Base-by-base conservation (phyloP, 225 moss, liverwort and hornwort genomes). In the Straminergon stramineum region DNA sequence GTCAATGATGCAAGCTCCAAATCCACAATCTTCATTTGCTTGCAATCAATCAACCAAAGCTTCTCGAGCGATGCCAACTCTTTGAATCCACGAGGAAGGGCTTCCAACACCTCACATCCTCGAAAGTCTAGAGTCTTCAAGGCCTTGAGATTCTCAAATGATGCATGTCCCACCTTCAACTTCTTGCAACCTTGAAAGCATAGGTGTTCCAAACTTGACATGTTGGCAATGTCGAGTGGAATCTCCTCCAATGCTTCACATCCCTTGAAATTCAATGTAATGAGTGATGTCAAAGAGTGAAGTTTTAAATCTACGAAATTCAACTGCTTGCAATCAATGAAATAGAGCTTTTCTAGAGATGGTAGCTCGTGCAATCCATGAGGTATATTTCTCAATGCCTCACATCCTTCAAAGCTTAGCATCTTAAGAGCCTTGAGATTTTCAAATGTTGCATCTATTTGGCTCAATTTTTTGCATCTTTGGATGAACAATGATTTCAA, bases 121-220 rank as follows among this genome's bases (percentile, higher is more conserved):
- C 0, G 0, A 2, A 69, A 69, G 69, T 0, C 0, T 4, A 68
- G 4, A 6, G 0, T 0, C 11, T 68, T 37, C 1, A 68, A 13
- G 12, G 37, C 20, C 68, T 37, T n/a, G 1, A 21, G n/a, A 9
- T 68, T 37, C 1, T 37, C 6, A 37, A 68, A 37, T 6, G 67
- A 37, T 37, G 6, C 37, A 68, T 68, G 20, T 1, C 20, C 37
- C 37, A 68, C 37, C 20, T 0, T 68, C 67, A 68, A 20, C 3
- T 21, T 68, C 20, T 68, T 68, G 37, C 68, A n/a, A 21, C 37
- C 37, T 21, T 6, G 37, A 68, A 68, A 68, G 21, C 21, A n/a
- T n/a, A n/a, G n/a, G n/a, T n/a, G n/a, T n/a, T n/a, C n/a, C n/a
- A n/a, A n/a, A n/a, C n/a, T n/a, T n/a, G 21, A 12, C 21, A 37